A percentile compares a stretch with the other conserved stretches of the same genome.
Conservation (phyloP, 352 stramenopile genomes). For the Aphanomyces euteiches region DNA sequence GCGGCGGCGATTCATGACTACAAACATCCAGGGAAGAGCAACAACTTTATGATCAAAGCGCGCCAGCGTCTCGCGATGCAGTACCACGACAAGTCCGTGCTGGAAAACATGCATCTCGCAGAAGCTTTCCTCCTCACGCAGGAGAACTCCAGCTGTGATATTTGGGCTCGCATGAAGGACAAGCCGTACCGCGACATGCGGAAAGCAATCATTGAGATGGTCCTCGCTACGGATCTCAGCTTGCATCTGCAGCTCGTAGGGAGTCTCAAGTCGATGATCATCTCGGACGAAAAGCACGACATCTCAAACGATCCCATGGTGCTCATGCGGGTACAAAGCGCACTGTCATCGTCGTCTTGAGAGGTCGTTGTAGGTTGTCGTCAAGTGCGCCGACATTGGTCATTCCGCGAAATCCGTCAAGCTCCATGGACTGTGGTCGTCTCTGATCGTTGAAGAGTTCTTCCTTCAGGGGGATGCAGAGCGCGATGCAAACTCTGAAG, state of each 20-base stretch:
- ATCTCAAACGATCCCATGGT: constrained; percentile 30
- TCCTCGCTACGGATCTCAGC: constrained; percentile 36
- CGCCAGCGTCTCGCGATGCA: constrained; percentile 31
- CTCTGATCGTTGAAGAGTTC: constrained; percentile 67
- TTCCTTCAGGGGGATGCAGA: constrained; percentile 74
- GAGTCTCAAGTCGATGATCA: constrained; percentile 33
- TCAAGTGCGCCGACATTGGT: constrained; percentile 60
- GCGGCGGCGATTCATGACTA: constrained; percentile 38
- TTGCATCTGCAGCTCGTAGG: constrained; percentile 30
- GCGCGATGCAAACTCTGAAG: constrained; percentile 40
- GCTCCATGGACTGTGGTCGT: constrained; percentile 53
- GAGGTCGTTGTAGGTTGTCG: constrained; percentile 24
- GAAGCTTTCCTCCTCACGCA: constrained; percentile 32
- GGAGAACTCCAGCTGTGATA: constrained; percentile 29
- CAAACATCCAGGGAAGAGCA: constrained; percentile 33
- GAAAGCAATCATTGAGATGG: constrained; percentile 31
- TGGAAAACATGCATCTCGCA: constrained; percentile 38
- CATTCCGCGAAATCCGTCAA: constrained; percentile 50
- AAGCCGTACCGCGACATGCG: constrained; percentile 30
- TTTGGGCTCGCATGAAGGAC: constrained; percentile 31
- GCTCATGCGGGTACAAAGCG: constrained; percentile 21
- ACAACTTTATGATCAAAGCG: constrained; percentile 37
- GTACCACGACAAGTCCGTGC: constrained; percentile 37
- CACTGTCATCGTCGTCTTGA: not conserved
- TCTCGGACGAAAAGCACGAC: constrained; percentile 30